phyloP scores from a whole-genome alignment of 169 alveolate genomes.

The Cystoisospora suis region DNA sequence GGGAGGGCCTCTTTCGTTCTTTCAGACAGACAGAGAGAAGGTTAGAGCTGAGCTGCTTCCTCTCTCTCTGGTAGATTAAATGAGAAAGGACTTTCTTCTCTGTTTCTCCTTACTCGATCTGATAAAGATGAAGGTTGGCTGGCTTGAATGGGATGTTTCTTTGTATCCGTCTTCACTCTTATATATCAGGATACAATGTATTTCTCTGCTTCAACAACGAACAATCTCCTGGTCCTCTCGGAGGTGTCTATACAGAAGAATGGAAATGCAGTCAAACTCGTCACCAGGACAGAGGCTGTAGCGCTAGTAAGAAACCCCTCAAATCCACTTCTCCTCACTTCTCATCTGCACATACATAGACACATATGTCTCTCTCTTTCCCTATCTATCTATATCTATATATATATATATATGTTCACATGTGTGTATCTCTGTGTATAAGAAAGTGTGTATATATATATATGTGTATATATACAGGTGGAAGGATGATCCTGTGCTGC shows the following conservation, averaged over 20 bases:
- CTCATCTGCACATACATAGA: neutral
- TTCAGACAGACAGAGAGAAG: too few species aligned
- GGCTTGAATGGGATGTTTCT: neutral
- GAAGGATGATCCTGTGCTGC: neutral
- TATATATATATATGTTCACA: neutral
- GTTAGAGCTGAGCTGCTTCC: too few species aligned
- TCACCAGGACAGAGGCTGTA: conserved; percentile 70
- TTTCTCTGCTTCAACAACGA: conserved; percentile 71
- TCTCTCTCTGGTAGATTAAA: too few species aligned
- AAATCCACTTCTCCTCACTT: neutral
- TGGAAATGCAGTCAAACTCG: conserved; percentile 62
- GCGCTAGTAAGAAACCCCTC: conserved; percentile 65
- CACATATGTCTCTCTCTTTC: neutral
- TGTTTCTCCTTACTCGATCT: too few species aligned
- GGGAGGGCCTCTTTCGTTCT: too few species aligned
- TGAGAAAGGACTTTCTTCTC: too few species aligned
- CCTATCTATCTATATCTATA: neutral
- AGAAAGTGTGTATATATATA: neutral
- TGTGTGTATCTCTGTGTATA: too few species aligned
- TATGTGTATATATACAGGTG: neutral
- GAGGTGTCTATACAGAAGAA: conserved; percentile 71
- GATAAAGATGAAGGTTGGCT: too few species aligned
- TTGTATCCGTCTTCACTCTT: neutral
- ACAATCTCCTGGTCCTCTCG: conserved; percentile 70
- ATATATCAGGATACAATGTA: conserved; percentile 68